Base-by-base conservation (phyloP, 2,329 filamentous ascomycete genomes). In the Penicillium hordei region DNA sequence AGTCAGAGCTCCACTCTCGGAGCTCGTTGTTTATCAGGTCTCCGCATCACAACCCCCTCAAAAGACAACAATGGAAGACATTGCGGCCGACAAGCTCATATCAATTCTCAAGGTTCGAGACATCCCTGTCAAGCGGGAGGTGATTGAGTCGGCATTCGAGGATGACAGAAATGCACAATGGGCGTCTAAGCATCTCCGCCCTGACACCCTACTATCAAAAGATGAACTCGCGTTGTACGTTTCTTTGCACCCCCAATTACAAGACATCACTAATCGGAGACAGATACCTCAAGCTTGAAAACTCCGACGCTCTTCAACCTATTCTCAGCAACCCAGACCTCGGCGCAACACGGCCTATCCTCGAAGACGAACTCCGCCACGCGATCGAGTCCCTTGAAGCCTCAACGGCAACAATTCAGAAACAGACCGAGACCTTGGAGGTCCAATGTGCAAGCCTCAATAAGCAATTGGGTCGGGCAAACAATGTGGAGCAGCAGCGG, bases 161-260 rank as follows among this genome's bases (percentile, higher is more conserved):
- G 60, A 74, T 51, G 52, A 27, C n/a, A 53, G 62, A 13, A 70
- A 68, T 59, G 60, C 59, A 38, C 60, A 70, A 60, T 77, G 74
- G 75, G 67, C 70, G 29, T 57, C 61, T 9, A 67, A 68, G 36
- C 66, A 76, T 61, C 60, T 77, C 46, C 53, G 52, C 31, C 52
- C 64, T 8, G 69, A 73, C 49, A 76, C 72, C 6, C 64, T 77
- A 36, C 65, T 78, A 51, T 76, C 75, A 7, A 69, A 69, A 51
- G 75, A 78, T 51, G 76, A 78, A 63, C 61, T 74, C 25, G 61
- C 60, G 48, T 48, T 77, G 76, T 77, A 70, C 38, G 68, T 56
- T 10, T 43, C 21, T 23, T 9, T 29, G 8, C 48, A 40, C 5
- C 33, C 15, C 13, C 7, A 49, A 19, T 31, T 12, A 21, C 5